phyloP scores from a whole-genome alignment of 805 yeast species.

The Suhomyces faveliae region DNA sequence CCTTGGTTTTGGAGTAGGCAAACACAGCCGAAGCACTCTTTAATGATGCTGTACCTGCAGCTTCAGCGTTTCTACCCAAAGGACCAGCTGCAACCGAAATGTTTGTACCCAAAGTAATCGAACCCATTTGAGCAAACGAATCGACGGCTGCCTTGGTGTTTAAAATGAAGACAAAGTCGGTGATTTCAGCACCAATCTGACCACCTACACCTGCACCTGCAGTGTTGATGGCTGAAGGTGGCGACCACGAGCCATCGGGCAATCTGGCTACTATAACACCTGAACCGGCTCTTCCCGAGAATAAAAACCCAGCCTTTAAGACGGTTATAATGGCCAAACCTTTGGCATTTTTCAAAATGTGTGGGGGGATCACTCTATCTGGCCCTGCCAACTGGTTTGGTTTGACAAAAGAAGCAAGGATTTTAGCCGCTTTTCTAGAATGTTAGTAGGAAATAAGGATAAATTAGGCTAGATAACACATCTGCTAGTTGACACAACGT shows the following conservation, averaged over 20 bases:
- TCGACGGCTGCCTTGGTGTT: constrained; percentile 87
- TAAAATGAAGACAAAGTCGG: constrained; percentile 92
- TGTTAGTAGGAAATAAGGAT: constrained; percentile 19
- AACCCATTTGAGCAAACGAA: constrained; percentile 90
- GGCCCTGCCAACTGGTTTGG: constrained; percentile 93
- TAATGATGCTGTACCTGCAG: constrained; percentile 90
- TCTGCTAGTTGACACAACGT: no score
- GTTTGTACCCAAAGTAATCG: constrained; percentile 93
- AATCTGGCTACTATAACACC: constrained; percentile 92
- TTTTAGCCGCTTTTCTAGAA: constrained; percentile 84
- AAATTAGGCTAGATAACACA: not conserved
- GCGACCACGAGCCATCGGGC: constrained; percentile 96
- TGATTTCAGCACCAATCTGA: constrained; percentile 91
- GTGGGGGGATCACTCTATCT: constrained; percentile 86
- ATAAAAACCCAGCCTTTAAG: constrained; percentile 93
- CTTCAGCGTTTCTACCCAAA: constrained; percentile 95
- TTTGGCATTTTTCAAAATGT: constrained; percentile 80
- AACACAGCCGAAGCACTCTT: constrained; percentile 87
- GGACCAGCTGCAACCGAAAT: constrained; percentile 97
- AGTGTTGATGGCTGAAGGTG: constrained; percentile 91
- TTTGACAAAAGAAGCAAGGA: constrained; percentile 84
- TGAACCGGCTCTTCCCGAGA: constrained; percentile 96
- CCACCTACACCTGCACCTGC: constrained; percentile 99
- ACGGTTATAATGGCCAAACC: constrained; percentile 92
- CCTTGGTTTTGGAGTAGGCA: constrained; percentile 92